phyloP scores from a whole-genome alignment of 805 yeast genomes.

The Cyberlindnera samutprakarnensis region DNA sequence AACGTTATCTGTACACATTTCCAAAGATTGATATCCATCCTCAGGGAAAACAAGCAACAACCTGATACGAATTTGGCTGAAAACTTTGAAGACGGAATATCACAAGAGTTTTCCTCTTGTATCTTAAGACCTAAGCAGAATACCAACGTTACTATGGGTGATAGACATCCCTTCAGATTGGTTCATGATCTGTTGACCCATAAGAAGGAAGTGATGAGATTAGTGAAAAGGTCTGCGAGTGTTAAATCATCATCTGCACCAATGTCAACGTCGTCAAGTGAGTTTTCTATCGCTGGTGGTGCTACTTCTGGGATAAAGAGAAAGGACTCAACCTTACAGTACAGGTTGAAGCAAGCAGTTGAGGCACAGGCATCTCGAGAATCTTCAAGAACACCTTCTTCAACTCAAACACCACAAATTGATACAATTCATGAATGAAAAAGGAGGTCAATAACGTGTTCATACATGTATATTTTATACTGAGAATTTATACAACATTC shows the following conservation, averaged over 20 bases:
- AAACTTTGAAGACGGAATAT: slow-evolving; percentile 37
- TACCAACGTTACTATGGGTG: slow-evolving; percentile 41
- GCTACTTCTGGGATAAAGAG: slow-evolving; percentile 6
- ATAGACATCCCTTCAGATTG: slow-evolving; percentile 50
- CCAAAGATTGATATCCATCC: slow-evolving; percentile 48
- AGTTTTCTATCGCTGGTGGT: too few species aligned
- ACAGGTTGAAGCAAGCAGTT: slow-evolving; percentile 21
- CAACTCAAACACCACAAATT: too few species aligned
- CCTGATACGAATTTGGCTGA: slow-evolving; percentile 26
- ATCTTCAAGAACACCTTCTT: too few species aligned
- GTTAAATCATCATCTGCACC: not conserved
- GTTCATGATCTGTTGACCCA: slow-evolving; percentile 54
- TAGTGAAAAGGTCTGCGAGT: slow-evolving; percentile 33
- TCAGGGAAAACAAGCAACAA: slow-evolving; percentile 37
- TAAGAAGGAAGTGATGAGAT: slow-evolving; percentile 58
- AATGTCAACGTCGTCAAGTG: not conserved
- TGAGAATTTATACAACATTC: too few species aligned
- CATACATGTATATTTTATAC: not conserved
- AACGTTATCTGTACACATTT: slow-evolving; percentile 77
- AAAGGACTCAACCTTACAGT: slow-evolving; percentile 18
- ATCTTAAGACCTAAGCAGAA: slow-evolving; percentile 47
- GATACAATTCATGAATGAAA: too few species aligned
- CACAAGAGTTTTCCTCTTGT: slow-evolving; percentile 61
- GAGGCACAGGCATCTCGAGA: slow-evolving; percentile 6
- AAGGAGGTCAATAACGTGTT: not conserved